phyloP scores from a whole-genome alignment of 192 early-diverging fungal species.

The Backusella morwellensis region DNA sequence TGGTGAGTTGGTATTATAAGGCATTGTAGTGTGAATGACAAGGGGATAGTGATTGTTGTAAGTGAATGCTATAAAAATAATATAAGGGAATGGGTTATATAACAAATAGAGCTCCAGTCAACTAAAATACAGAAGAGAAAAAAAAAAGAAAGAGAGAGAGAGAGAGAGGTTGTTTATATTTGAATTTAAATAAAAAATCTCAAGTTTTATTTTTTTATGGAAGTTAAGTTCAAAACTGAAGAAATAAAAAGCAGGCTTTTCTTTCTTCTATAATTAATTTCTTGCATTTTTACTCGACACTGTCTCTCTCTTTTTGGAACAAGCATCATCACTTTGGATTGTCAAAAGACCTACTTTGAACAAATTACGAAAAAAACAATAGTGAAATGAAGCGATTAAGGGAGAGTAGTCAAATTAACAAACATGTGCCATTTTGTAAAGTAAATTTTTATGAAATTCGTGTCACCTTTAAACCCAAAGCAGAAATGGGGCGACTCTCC shows the following conservation, averaged over 20 bases:
- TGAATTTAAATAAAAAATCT: slow-evolving; percentile 1
- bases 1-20: neutral
- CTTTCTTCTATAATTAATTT: neutral
- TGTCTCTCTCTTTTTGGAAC: neutral
- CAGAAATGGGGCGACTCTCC: neutral
- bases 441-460: neutral
- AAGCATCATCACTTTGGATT: neutral
- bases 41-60: neutral
- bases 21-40: neutral
- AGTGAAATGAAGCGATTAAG: neutral
- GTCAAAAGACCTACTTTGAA: neutral
- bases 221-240: slow-evolving; percentile 4
- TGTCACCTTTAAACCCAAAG: neutral
- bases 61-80: neutral
- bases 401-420: neutral
- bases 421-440: slow-evolving; percentile 4
- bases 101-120: slow-evolving; percentile 1
- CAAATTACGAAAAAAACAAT: neutral
- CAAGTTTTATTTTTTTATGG: neutral
- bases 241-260: neutral
- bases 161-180: neutral
- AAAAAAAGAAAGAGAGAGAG: neutral
- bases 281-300: neutral
- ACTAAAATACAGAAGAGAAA: neutral
- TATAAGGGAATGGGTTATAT: neutral